Conservation (phyloP, 176 grass and related monocot genomes). For the Phoenix dactylifera region DNA sequence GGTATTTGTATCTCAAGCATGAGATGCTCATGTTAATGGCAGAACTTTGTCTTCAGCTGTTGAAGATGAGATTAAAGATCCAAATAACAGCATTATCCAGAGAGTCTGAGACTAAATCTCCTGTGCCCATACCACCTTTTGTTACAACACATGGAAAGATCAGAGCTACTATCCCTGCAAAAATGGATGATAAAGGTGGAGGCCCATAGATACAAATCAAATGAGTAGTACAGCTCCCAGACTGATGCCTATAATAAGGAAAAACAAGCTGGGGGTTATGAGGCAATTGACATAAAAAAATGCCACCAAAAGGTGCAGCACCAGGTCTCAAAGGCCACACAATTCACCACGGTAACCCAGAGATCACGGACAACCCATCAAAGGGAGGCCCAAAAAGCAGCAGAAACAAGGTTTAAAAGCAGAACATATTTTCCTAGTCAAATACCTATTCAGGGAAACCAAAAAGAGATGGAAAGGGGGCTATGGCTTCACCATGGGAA, state of each 20-base stretch:
- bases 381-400: conserved; percentile 30
- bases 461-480: neutral
- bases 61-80: neutral
- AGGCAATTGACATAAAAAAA: conserved; percentile 17
- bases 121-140: conserved; percentile 1
- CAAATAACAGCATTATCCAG: neutral
- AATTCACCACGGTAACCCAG: conserved; percentile 27
- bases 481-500: conserved; percentile 12
- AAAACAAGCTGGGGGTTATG: conserved; percentile 23
- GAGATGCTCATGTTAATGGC: too few species aligned
- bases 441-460: conserved; percentile 32
- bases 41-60: too few species aligned
- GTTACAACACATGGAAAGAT: conserved; percentile 25
- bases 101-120: neutral
- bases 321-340: conserved; percentile 36
- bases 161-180: conserved; percentile 9
- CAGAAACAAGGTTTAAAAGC: conserved; percentile 21
- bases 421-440: conserved; percentile 10
- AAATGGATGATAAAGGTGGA: conserved; percentile 14
- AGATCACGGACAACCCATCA: conserved; percentile 37
- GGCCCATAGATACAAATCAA: neutral
- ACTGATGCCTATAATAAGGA: conserved; percentile 6
- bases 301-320: conserved; percentile 46
- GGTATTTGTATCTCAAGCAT: too few species aligned
- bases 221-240: conserved; percentile 19